These are phyloP conservation scores for Sphaerulina vaccinii DNA, from an alignment of 2,329 filamentous ascomycete species.

Conservation along the genomic window DNA sequence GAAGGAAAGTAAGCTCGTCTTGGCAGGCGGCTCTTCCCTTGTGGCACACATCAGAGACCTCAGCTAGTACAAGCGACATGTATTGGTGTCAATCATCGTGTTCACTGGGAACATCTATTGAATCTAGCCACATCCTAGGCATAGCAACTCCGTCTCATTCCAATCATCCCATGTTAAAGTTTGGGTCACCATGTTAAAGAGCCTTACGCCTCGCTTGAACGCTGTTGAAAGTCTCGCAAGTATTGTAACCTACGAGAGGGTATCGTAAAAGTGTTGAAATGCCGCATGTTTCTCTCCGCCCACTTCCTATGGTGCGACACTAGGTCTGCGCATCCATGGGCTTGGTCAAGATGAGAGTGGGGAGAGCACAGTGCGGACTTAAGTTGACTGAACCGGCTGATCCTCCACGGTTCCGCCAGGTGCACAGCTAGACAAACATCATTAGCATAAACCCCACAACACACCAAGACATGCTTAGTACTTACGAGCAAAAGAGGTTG, in stretches of 20 bases:
- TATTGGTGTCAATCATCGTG: no score
- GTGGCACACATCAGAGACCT: no score
- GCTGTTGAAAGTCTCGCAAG: slow-evolving; percentile 20
- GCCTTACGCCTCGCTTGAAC: slow-evolving; percentile 29
- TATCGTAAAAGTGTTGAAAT: slow-evolving; percentile 22
- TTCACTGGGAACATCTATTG: no score
- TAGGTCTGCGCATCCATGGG: background rate
- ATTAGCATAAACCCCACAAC: background rate
- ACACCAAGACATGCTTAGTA: background rate
- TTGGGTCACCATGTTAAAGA: no score
- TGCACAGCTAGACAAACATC: slow-evolving; percentile 55
- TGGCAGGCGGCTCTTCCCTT: no score
- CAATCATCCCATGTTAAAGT: no score
- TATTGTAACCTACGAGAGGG: background rate
- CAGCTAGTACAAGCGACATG: no score
- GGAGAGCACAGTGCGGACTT: background rate
- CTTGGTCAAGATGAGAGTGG: background rate
- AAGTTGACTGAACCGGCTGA: slow-evolving; percentile 19
- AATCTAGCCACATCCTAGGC: no score
- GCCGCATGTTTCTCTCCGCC: background rate
- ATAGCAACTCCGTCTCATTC: no score
- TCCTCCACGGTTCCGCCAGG: slow-evolving; percentile 64
- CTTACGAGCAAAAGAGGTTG: slow-evolving; percentile 83
- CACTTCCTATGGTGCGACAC: background rate
- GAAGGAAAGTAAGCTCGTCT: no score